These are phyloP conservation scores for Cubamyces lactineus DNA, from an alignment of 768 basidiomycete species.

Conservation along the genomic window DNA sequence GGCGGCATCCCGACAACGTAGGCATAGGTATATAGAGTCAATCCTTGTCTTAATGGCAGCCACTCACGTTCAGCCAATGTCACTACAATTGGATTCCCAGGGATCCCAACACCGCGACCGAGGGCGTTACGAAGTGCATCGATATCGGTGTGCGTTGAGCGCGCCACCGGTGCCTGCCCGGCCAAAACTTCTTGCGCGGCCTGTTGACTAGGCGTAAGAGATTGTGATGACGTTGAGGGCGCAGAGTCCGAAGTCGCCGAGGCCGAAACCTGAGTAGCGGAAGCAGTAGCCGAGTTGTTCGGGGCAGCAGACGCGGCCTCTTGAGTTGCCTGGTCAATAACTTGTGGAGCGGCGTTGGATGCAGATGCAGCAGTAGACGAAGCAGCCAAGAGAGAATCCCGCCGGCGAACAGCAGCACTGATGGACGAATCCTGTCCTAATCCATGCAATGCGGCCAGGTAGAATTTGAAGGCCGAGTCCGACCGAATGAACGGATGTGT, in stretches of 20 bases:
- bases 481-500: constrained; percentile 71
- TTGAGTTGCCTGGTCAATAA: background rate
- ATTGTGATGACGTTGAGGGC: constrained; percentile 5
- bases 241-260: constrained; percentile 10
- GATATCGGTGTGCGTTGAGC: constrained; percentile 36
- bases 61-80: constrained; percentile 79
- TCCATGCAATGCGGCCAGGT: constrained; percentile 67
- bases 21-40: background rate
- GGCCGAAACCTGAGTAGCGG: constrained; percentile 22
- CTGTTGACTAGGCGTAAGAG: constrained; percentile 41
- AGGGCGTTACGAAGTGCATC: constrained; percentile 49
- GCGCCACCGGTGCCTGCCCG: constrained; percentile 9
- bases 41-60: background rate
- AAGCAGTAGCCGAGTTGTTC: constrained; percentile 23
- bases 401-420: constrained; percentile 63
- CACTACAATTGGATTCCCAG: constrained; percentile 72
- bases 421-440: constrained; percentile 60
- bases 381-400: constrained; percentile 62
- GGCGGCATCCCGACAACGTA: background rate
- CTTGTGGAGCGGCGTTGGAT: constrained; percentile 13
- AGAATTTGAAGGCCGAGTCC: constrained; percentile 74
- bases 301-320: constrained; percentile 22
- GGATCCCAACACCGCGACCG: constrained; percentile 47
- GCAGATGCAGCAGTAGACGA: constrained; percentile 25
- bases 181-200: constrained; percentile 47